Conservation (phyloP, 2,329 filamentous ascomycete species). For the Ceratocystis destructans region DNA sequence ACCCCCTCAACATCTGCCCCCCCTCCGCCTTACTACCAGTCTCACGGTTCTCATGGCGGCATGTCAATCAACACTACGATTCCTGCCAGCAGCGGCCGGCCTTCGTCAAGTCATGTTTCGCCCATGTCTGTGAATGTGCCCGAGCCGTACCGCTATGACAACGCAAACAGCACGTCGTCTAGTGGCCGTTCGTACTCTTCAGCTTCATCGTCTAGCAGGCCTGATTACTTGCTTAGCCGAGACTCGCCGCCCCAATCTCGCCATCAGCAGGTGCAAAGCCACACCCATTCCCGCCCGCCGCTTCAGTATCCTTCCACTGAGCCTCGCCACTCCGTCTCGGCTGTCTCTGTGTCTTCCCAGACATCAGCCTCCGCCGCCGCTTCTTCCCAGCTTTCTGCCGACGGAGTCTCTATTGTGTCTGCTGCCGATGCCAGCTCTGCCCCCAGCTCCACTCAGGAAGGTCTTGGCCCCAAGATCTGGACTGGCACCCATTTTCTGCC, state of each 20-base stretch:
- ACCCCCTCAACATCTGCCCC: not conserved
- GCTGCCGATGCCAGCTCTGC: conserved; percentile 5
- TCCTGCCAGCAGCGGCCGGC: not conserved
- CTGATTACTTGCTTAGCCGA: not conserved
- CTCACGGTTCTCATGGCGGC: not conserved
- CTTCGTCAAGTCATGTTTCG: conserved; percentile 1
- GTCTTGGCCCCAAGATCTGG: conserved; percentile 54
- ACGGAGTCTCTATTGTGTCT: not conserved
- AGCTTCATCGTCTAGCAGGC: not conserved
- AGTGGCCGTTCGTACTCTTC: conserved; percentile 1
- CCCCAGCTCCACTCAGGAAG: conserved; percentile 41
- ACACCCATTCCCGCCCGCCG: not conserved
- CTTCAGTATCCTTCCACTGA: not conserved
- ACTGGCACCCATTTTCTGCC: conserved; percentile 53
- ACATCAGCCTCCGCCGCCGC: not conserved
- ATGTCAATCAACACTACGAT: not conserved
- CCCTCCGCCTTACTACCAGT: not conserved
- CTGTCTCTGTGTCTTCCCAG: not conserved
- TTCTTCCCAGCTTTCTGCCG: not conserved
- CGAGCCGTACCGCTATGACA: conserved; percentile 2
- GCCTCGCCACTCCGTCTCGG: conserved; percentile 1
- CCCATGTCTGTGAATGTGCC: not conserved
- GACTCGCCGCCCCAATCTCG: not conserved
- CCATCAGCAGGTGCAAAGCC: not conserved
- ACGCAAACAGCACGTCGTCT: not conserved